Base-by-base conservation (phyloP, 352 stramenopile genomes). In the Globisporangium mamillatum region DNA sequence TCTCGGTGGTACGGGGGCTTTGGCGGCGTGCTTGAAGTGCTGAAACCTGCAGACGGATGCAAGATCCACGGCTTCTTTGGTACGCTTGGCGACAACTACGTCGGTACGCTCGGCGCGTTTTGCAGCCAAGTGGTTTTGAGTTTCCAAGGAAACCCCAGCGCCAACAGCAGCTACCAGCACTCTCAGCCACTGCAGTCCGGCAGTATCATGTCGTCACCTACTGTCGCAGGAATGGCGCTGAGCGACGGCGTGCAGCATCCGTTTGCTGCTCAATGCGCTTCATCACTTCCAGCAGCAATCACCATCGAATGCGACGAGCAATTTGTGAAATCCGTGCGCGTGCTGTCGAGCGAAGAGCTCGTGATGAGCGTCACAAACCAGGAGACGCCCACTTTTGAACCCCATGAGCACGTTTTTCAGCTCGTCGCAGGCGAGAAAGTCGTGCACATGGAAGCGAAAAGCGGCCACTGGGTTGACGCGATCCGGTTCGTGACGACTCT, bases 1-100 rank as follows among this genome's bases (percentile, higher is more conserved):
- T 82, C 84, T 36, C 77, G 75, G n/a, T 90, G 84, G 84, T 89
- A 75, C 50, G 84, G 84, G 18, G 82, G 84, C 3, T 82, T 77
- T 55, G 84, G 84, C 18, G 84, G 84, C 5, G 46, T 69, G 34
- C 55, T 88, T 4, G 72, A 90, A 50, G 64, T 75, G 36, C 64
- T 92, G 8, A 69, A 84, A 57, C 63, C 72, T 8, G 66, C 75
- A 18, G 67, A 80, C 12, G 79, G 82, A 14, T 80, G 68, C 63
- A 61, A 75, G 44, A 82, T 90, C 44, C 77, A 71, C 48, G 70
- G 70, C 1, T 90, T 92, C 65, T 88, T 89, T 64, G 84, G 84
- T 3, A 70, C 78, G 4, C 73, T 66, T 56, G 81, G 81, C 22
- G 72, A 84, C 61, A 71, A 69, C 20, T 79, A 78, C 60, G 77